Conservation (phyloP, 2,329 filamentous ascomycete species). For the Fusarium pseudocircinatum region DNA sequence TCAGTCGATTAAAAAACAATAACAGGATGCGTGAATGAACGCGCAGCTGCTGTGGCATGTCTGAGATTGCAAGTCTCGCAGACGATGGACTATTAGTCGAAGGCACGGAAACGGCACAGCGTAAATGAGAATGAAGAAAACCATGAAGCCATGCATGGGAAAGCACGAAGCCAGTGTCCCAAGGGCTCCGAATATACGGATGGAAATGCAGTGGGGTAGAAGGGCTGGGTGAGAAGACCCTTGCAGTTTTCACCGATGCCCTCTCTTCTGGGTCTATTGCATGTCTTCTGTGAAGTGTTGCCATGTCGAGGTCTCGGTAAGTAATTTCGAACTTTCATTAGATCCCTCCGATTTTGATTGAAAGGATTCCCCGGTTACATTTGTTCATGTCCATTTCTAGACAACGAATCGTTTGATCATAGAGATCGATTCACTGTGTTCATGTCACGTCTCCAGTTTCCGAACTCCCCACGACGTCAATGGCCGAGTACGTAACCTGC, state of each 20-base stretch:
- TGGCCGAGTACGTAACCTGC: slow-evolving; percentile 21
- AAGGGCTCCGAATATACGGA: slow-evolving; percentile 31
- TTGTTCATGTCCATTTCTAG: background rate
- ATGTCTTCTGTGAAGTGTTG: slow-evolving; percentile 19
- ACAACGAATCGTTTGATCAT: slow-evolving; percentile 7
- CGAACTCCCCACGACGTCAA: slow-evolving; percentile 33
- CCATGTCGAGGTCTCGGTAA: slow-evolving; percentile 20
- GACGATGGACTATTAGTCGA: background rate
- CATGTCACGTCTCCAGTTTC: background rate
- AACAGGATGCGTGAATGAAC: slow-evolving; percentile 6
- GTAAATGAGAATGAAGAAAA: background rate
- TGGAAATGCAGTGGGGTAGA: slow-evolving; percentile 31
- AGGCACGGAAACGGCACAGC: slow-evolving; percentile 18
- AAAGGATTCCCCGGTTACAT: slow-evolving; percentile 3
- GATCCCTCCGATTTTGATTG: slow-evolving; percentile 3
- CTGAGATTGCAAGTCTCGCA: background rate
- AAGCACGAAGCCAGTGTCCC: slow-evolving; percentile 12
- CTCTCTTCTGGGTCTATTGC: slow-evolving; percentile 31
- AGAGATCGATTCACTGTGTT: background rate
- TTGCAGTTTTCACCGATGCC: slow-evolving; percentile 32
- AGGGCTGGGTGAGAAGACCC: slow-evolving; percentile 32
- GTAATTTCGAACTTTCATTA: slow-evolving; percentile 25
- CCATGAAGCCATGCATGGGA: slow-evolving; percentile 12
- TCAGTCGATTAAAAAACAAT: slow-evolving; percentile 8
- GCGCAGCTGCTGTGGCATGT: background rate